Base-by-base conservation (phyloP, 2,329 filamentous ascomycete species). In the Fusarium piperis region DNA sequence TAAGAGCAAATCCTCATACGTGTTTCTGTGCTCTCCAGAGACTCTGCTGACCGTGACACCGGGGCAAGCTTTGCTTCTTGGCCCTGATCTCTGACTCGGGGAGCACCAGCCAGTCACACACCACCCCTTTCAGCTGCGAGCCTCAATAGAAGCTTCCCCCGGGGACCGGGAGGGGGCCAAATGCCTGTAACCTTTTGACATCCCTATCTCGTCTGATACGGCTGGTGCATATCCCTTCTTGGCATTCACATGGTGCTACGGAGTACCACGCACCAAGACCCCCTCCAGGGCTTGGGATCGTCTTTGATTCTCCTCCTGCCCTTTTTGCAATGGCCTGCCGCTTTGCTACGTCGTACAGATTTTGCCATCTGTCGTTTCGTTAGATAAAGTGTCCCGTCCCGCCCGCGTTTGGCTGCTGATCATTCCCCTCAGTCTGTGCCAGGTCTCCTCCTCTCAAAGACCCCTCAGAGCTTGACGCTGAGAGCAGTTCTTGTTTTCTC, bases 241-340 rank as follows among this genome's bases (percentile, higher is more conserved):
- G 70, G 70, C 70, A 67, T 41, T 55, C 65, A 41, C 59, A 41
- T 44, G 59, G 59, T 62, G 58, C 46, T 61, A n/a, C n/a, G n/a
- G n/a, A n/a, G n/a, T n/a, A 53, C 66, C 53, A 59, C 61, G 44
- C 36, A 26, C 61, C 26, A 16, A 35, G 53, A 32, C 46, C 7
- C 41, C 39, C 48, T 52, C 41, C 53, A 13, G 16, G 18, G 18
- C 55, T 44, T 33, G 56, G 51, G 62, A 64, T 59, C 46, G 44
- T 44, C 62, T 32, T 59, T 48, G 60, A 56, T 58, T 15, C 53
- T 57, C 56, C 62, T 76, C 74, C 74, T 76, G 71, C 74, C 74
- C 52, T 51, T 76, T 76, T 74, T 30, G 74, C 71, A 57, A 58
- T 73, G 61, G 67, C 60, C 62, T 64, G 20, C 39, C 38, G 57